Conservation (phyloP, 2,329 filamentous ascomycete genomes). For the Pseudogymnoascus sp. region DNA sequence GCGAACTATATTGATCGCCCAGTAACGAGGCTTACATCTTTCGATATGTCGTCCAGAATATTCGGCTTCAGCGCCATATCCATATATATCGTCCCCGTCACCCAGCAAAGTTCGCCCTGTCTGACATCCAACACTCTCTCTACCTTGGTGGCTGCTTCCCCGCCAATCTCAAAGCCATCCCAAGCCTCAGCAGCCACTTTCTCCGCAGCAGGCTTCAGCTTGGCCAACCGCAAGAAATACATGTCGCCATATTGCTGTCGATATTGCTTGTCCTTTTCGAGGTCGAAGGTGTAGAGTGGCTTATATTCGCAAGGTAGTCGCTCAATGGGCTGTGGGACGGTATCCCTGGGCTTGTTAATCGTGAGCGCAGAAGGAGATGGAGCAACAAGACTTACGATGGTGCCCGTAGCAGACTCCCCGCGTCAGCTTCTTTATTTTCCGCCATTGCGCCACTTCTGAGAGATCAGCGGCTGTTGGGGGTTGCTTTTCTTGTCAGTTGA, state of each 20-base stretch:
- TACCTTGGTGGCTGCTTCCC: slow-evolving; percentile 65
- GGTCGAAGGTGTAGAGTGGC: slow-evolving; percentile 64
- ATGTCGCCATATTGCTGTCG: slow-evolving; percentile 95
- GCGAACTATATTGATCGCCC: not conserved
- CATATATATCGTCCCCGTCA: slow-evolving; percentile 92
- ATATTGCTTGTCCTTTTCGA: slow-evolving; percentile 68
- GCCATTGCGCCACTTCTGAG: slow-evolving; percentile 17
- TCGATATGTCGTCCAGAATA: slow-evolving; percentile 88
- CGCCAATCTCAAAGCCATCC: slow-evolving; percentile 68
- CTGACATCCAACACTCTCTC: slow-evolving; percentile 90
- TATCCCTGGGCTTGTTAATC: slow-evolving; percentile 25
- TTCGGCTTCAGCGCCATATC: slow-evolving; percentile 95
- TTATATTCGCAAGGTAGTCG: slow-evolving; percentile 59
- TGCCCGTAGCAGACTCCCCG: slow-evolving; percentile 37
- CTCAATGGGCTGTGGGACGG: slow-evolving; percentile 36
- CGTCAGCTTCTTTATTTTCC: slow-evolving; percentile 13
- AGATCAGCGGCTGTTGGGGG: not conserved
- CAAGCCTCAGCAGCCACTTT: slow-evolving; percentile 66
- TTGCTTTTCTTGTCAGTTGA: not conserved
- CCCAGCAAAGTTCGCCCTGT: slow-evolving; percentile 93
- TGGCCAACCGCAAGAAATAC: slow-evolving; percentile 86
- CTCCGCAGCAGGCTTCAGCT: slow-evolving; percentile 78
- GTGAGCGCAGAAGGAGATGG: not conserved
- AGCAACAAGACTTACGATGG: slow-evolving; percentile 37
- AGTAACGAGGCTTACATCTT: slow-evolving; percentile 55